Percentiles rank a stretch among this genome's conserved stretches.
Evolutionary conservation across 1,284 basidiomycete genomes (phyloP).

Genomic region (Puccinia horiana): DNA sequence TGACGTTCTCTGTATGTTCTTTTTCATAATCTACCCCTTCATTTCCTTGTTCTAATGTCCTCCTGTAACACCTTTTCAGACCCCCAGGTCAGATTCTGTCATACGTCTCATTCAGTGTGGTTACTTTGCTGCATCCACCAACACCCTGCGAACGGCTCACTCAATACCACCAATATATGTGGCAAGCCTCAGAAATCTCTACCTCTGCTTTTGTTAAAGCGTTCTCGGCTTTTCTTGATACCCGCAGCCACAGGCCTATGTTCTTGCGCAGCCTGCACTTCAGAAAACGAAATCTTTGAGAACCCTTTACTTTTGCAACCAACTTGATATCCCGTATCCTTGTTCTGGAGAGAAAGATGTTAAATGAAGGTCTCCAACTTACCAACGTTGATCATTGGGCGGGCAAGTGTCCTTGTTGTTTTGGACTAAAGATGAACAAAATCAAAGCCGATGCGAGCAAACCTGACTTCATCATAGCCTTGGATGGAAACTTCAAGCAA

Average conservation of each 20-base stretch:
- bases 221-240: neutral
- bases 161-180: constrained; percentile 26
- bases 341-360: neutral
- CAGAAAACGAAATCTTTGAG: neutral
- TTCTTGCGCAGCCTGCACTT: neutral
- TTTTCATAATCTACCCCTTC: too few species aligned
- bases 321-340: neutral
- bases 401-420: too few species aligned
- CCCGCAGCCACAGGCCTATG: neutral
- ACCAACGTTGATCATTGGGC: neutral
- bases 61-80: neutral
- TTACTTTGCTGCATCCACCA: constrained; percentile 6
- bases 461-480: neutral
- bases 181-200: neutral
- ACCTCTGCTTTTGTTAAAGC: neutral
- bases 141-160: neutral
- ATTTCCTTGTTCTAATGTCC: too few species aligned
- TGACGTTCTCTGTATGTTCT: neutral
- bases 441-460: neutral
- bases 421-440: neutral
- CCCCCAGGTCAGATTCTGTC: neutral
- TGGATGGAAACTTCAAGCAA: neutral
- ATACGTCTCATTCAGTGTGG: neutral
- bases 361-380: neutral
- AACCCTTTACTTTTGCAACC: neutral